Evolutionary conservation across 208 protist genomes (phyloP).

Genomic region (Leptomonas seymouri): DNA sequence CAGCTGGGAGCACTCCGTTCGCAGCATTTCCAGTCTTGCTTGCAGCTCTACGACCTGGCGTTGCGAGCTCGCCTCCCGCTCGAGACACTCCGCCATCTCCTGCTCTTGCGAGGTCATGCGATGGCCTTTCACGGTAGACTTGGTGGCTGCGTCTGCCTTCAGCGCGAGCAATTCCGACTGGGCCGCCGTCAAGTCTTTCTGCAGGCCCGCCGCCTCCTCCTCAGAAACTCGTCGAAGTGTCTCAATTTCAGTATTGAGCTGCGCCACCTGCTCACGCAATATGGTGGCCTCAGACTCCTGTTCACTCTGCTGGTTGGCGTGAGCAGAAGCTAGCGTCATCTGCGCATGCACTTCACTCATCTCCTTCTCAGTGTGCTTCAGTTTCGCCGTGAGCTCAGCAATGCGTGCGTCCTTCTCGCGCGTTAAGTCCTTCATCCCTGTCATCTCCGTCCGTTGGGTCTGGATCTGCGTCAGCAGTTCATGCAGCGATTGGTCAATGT

Average conservation of each 20-base stretch:
- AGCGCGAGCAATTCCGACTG: conserved; percentile 25
- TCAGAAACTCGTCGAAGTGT: conserved; percentile 3
- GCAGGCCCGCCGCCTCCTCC: conserved; percentile 18
- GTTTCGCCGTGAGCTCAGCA: conserved; percentile 25
- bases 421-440: conserved; percentile 28
- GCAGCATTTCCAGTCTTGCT: conserved; percentile 11
- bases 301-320: background rate
- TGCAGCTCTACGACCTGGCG: conserved; percentile 22
- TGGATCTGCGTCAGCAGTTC: conserved; percentile 36
- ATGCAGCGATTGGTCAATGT: conserved; percentile 46
- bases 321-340: background rate
- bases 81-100: conserved; percentile 18
- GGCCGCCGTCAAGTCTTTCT: conserved; percentile 6
- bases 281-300: background rate
- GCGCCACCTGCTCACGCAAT: conserved; percentile 17
- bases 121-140: conserved; percentile 16
- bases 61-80: conserved; percentile 29
- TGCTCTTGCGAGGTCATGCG: conserved; percentile 28
- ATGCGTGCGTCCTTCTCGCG: conserved; percentile 40
- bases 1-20: conserved; percentile 26
- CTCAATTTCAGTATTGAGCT: conserved; percentile 22
- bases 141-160: conserved; percentile 28
- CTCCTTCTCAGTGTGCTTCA: conserved; percentile 22
- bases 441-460: conserved; percentile 40
- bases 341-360: conserved; percentile 14